These are phyloP conservation scores for Bipolaris zeicola DNA, from an alignment of 2,329 filamentous ascomycete genomes.

Conservation along the genomic window DNA sequence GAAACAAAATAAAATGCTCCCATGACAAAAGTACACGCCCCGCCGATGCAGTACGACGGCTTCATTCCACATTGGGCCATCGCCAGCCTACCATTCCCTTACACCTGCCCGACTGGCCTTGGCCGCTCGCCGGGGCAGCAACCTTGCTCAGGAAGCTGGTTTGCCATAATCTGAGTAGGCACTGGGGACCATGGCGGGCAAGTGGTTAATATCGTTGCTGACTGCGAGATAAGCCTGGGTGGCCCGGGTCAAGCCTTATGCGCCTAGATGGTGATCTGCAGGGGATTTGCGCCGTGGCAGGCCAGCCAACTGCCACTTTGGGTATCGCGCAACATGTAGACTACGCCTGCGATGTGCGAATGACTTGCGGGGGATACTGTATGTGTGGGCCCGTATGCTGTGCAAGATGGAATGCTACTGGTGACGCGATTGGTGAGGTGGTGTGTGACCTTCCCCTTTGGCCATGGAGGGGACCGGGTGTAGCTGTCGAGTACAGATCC, in stretches of 20 bases:
- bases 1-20: background rate
- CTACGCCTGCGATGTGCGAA: background rate
- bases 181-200: constrained; percentile 1
- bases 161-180: constrained; percentile 18
- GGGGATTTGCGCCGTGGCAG: constrained; percentile 5
- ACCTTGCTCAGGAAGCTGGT: constrained; percentile 31
- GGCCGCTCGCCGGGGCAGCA: constrained; percentile 29
- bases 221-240: constrained; percentile 21
- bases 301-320: constrained; percentile 21
- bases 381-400: background rate
- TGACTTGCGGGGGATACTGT: background rate
- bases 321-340: constrained; percentile 10
- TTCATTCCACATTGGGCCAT: constrained; percentile 1
- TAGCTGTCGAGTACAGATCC: background rate
- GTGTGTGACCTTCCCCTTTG: constrained; percentile 11
- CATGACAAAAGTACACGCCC: background rate
- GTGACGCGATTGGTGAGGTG: constrained; percentile 2
- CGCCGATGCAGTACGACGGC: background rate
- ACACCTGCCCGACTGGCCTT: constrained; percentile 38
- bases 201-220: constrained; percentile 33
- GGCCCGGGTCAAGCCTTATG: constrained; percentile 10
- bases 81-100: constrained; percentile 8
- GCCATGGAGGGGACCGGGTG: constrained; percentile 2
- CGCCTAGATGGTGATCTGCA: constrained; percentile 21
- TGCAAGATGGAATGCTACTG: background rate